Evolutionary conservation across 129 eudicot species (phyloP).

Genomic region (Tanacetum coccineum): DNA sequence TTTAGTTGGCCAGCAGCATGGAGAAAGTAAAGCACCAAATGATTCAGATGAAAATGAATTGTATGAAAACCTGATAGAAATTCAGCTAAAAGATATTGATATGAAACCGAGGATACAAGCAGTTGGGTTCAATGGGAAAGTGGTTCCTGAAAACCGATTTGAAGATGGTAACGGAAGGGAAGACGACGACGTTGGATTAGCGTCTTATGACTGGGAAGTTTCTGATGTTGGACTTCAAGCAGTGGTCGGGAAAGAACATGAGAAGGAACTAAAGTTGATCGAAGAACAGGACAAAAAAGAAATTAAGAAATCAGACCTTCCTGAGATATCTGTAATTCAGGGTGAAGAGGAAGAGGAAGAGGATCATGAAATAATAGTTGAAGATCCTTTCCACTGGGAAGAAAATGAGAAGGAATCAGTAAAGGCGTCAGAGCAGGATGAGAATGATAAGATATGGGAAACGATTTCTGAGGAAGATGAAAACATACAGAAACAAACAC

Average conservation of each 20-base stretch:
- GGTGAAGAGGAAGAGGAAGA: constrained; percentile 23
- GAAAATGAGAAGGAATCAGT: constrained; percentile 28
- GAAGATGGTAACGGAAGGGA: constrained; percentile 29
- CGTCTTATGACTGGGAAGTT: constrained; percentile 29
- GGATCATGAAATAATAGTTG: constrained; percentile 30
- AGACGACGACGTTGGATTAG: constrained; percentile 28
- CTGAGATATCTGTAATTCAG: constrained; percentile 25
- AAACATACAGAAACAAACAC: constrained; percentile 17
- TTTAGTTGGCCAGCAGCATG: constrained; percentile 26
- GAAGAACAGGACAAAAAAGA: constrained; percentile 31
- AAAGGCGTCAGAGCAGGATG: constrained; percentile 19
- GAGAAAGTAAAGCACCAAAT: constrained; percentile 22
- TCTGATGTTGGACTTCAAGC: constrained; percentile 35
- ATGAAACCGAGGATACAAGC: constrained; percentile 15
- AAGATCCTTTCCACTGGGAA: constrained; percentile 30
- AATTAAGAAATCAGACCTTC: constrained; percentile 35
- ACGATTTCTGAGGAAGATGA: constrained; percentile 23
- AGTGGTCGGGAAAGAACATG: constrained; percentile 26
- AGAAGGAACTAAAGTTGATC: constrained; percentile 29
- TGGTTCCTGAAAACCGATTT: constrained; percentile 25
- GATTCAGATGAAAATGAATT: constrained; percentile 37
- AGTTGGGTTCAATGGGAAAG: constrained; percentile 5
- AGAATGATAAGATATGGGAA: constrained; percentile 29
- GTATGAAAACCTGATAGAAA: constrained; percentile 39
- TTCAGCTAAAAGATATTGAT: constrained; percentile 39